A percentile compares a stretch with the other conserved stretches of the same genome.
Evolutionary conservation across 768 basidiomycete species (phyloP).

Genomic region (Cantharellus anzutake): DNA sequence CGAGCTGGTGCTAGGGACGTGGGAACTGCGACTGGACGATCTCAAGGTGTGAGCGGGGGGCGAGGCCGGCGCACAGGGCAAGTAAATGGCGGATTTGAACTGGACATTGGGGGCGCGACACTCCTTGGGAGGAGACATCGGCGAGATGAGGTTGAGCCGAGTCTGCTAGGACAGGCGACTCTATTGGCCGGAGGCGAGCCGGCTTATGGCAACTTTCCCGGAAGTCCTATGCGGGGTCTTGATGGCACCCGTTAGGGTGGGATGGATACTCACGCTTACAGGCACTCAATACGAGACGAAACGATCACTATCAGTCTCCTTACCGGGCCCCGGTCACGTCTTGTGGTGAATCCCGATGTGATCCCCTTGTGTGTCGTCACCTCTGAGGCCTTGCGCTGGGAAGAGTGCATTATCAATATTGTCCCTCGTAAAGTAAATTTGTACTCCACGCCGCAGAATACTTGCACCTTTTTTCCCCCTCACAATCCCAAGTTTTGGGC

Average conservation of each 20-base stretch:
- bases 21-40: slow-evolving; percentile 6
- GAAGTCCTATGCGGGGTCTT: neutral
- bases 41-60: slow-evolving; percentile 8
- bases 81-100: slow-evolving; percentile 37
- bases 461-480: no score
- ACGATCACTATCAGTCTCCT: no score
- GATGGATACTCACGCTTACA: no score
- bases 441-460: no score
- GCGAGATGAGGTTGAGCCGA: neutral
- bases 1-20: slow-evolving; percentile 52
- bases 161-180: neutral
- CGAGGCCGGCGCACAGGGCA: neutral
- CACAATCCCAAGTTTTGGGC: no score
- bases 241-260: neutral
- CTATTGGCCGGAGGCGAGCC: neutral
- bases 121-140: slow-evolving; percentile 34
- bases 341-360: no score
- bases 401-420: no score
- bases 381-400: no score
- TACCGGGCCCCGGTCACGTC: no score
- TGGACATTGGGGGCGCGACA: slow-evolving; percentile 75
- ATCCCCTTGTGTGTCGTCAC: no score
- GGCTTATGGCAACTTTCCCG: neutral
- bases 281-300: no score
- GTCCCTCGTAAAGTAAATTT: no score